These are phyloP conservation scores for Verticillium isaacii DNA, from an alignment of 2,329 filamentous ascomycete species.

Conservation along the genomic window DNA sequence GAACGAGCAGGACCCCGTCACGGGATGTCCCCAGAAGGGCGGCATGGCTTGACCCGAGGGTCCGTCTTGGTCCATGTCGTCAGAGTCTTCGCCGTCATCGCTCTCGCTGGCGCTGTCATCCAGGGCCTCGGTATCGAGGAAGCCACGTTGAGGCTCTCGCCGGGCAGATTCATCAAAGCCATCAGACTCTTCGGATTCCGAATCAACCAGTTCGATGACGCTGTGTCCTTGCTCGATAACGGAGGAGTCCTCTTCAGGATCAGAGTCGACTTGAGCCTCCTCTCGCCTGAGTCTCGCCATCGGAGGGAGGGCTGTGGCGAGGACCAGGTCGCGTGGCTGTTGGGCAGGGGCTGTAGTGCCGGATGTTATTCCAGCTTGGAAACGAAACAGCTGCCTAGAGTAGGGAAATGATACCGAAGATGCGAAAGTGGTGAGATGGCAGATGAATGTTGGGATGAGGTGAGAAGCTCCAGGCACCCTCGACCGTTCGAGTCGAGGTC, in stretches of 20 bases:
- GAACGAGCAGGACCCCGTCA: conserved; percentile 8
- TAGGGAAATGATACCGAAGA: neutral
- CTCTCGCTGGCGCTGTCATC: neutral
- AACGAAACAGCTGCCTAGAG: neutral
- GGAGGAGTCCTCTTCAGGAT: neutral
- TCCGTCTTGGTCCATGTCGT: neutral
- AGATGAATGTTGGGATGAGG: neutral
- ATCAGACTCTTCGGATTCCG: neutral
- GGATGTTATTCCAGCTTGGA: neutral
- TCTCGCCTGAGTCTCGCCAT: neutral
- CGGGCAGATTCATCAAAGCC: neutral
- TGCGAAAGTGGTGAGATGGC: neutral
- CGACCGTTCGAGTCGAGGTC: too few relatives aligned
- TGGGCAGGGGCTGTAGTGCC: too few relatives aligned
- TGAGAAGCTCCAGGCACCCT: too few relatives aligned
- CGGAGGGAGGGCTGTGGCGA: neutral
- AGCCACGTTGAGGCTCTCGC: neutral
- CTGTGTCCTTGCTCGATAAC: neutral
- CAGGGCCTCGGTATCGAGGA: neutral
- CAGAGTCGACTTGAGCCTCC: neutral
- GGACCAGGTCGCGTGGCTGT: neutral
- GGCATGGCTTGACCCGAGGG: neutral
- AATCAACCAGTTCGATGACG: neutral
- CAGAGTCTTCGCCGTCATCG: neutral
- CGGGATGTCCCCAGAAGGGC: neutral